Percentiles rank a stretch among this genome's conserved stretches.
phyloP scores from a whole-genome alignment of 164 flowering plant species.

The Kingdonia uniflora region DNA sequence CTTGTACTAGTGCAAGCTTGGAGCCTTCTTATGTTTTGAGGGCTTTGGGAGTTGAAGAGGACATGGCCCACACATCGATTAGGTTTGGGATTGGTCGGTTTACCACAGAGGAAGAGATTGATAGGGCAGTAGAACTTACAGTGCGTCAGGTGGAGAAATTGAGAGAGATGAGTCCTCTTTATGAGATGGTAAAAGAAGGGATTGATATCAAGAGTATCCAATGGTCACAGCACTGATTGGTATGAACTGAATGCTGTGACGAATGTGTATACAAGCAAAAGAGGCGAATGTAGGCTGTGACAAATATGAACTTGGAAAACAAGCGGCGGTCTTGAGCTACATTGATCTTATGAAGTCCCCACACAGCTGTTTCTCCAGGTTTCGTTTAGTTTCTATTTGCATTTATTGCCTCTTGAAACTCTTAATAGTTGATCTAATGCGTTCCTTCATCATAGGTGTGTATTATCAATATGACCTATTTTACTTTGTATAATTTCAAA shows the following conservation, averaged over 20 bases:
- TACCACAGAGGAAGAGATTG: conserved; percentile 87
- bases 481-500: no score
- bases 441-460: no score
- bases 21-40: conserved; percentile 94
- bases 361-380: no score
- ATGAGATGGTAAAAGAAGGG: conserved; percentile 97
- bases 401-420: no score
- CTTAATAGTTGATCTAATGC: no score
- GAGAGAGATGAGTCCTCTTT: conserved; percentile 97
- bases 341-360: no score
- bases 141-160: conserved; percentile 83
- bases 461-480: no score
- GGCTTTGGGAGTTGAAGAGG: conserved; percentile 96
- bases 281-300: not conserved
- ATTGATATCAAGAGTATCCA: conserved; percentile 84
- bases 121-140: conserved; percentile 78
- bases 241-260: not conserved
- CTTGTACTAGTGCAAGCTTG: conserved; percentile 91
- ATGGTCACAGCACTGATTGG: conserved; percentile 80
- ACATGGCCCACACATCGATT: conserved; percentile 97
- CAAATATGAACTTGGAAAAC: no score
- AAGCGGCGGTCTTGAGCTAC: no score
- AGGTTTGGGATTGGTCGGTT: conserved; percentile 97
- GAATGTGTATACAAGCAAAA: not conserved
- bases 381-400: no score